Base-by-base conservation (phyloP, 495 filamentous ascomycete species). In the Cairneyella variabilis region DNA sequence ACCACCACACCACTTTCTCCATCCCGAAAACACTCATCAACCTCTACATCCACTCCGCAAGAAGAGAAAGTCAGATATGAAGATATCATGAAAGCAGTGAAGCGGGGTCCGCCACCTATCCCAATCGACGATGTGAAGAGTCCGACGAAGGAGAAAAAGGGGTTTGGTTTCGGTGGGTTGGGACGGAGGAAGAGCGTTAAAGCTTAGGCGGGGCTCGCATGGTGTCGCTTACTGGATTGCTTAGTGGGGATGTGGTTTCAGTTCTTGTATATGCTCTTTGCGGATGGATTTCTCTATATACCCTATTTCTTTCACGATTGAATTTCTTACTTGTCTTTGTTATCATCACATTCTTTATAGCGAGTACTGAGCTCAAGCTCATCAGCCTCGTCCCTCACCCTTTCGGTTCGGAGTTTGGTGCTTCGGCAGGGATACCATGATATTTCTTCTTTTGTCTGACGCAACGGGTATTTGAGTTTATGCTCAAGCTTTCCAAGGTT, bases 131-230 rank as follows among this genome's bases (percentile, higher is more conserved):
- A 34, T 38, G 36, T 9, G 8, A 3, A 40, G 20, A 26, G 22
- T 12, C 17, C 21, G 17, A 28, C 21, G 6, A 34, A 45, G 26
- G 38, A 45, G 26, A 1, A 18, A 12, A 45, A 23, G 26, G 16
- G 17, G 18, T 38, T 20, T 27, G 2, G 48, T 12, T 6, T 32
- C 28, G 28, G 28, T 32, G 28, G 52, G 6, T 11, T 60, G 38
- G 45, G 40, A 12, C 43, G 56, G 51, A 59, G 30, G 39, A 59
- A 54, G 45, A 54, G 51, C 44, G 28, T 54, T 17, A 36, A 39
- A 40, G 39, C 28, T 10, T 23, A 32, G 18, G 27, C 20, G 3
- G 27, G 7, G 28, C 28, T 32, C 28, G 28, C 28, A 32, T 32
- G 22, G 7, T 47, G 30, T 36, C 38, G 14, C 38, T 6, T 16